These are phyloP conservation scores for Ilex asprella DNA, from an alignment of 257 asterid species.

Conservation along the genomic window DNA sequence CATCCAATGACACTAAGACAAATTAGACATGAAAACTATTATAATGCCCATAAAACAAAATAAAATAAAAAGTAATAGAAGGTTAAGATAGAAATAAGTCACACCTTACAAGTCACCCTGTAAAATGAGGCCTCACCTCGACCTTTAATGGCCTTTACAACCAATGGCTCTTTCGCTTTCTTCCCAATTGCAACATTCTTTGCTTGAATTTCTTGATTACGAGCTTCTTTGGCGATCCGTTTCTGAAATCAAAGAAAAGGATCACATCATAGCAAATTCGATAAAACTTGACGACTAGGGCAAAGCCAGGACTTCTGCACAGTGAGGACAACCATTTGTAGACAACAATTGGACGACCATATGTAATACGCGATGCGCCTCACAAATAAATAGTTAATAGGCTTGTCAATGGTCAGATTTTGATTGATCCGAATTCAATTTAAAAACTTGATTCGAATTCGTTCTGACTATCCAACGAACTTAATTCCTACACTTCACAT, in stretches of 20 bases:
- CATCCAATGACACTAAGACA: background rate
- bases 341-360: no score
- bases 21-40: background rate
- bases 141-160: conserved; percentile 51
- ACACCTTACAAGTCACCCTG: conserved; percentile 77
- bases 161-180: conserved; percentile 50
- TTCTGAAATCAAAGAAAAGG: conserved; percentile 35
- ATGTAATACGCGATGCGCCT: no score
- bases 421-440: no score
- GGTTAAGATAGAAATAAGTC: conserved; percentile 7
- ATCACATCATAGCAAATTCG: background rate
- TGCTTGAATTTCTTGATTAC: conserved; percentile 65
- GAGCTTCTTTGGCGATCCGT: conserved; percentile 94
- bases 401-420: no score
- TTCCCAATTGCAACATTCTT: conserved; percentile 76
- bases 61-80: background rate
- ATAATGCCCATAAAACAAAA: conserved; percentile 3
- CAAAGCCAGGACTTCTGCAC: no score
- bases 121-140: conserved; percentile 70
- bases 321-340: no score
- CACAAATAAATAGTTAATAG: no score
- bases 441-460: no score
- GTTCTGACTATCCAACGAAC: no score
- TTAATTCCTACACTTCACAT: no score
- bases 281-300: no score